Base-by-base conservation (phyloP, 768 basidiomycete genomes). In the Suillus lakei region DNA sequence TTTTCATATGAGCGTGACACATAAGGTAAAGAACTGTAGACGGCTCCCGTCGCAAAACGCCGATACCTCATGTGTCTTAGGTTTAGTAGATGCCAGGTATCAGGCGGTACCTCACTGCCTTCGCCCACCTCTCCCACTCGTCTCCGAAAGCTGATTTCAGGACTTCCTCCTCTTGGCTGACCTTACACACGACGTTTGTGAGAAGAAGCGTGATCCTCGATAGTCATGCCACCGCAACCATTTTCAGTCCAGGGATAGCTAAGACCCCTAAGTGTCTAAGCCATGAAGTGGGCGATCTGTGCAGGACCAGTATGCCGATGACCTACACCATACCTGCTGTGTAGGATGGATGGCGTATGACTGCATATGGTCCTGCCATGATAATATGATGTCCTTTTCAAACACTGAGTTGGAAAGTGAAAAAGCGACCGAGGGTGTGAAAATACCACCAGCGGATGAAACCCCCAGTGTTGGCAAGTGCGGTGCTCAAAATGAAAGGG, bases 271-370 rank as follows among this genome's bases (percentile, higher is more conserved):
- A 56, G 34, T 26, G 13, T 26, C 48, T 60, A 38, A 53, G 55
- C 56, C 53, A 64, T 34, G 69, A 70, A 21, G 61, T 62, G 18
- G n/a, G 55, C n/a, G 51, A 28, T 39, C 67, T 55, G 44, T 58
- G 41, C 28, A 60, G 32, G 5, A 63, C 44, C 23, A 48, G 34
- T 1, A 66, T 18, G 23, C 69, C 68, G 4, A n/a, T 28, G n/a
- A 61, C 10, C 21, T 38, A 44, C 12, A 74, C 36, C 0, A 60
- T 30, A 16, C 26, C 74, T 28, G 79, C 80, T 16, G 78, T 77
- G 66, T 83, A 83, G 68, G 80, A 77, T 43, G 82, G 82, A 67
- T 83, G 82, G 51, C 82, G 78, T 8, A 81, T 79, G 75, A 78
- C 77, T 21, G 80, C 72, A 61, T 83, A 83, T 1, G 81, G 82